Base-by-base conservation (phyloP, 2,329 filamentous ascomycete genomes). In the Laburnicola sp. region DNA sequence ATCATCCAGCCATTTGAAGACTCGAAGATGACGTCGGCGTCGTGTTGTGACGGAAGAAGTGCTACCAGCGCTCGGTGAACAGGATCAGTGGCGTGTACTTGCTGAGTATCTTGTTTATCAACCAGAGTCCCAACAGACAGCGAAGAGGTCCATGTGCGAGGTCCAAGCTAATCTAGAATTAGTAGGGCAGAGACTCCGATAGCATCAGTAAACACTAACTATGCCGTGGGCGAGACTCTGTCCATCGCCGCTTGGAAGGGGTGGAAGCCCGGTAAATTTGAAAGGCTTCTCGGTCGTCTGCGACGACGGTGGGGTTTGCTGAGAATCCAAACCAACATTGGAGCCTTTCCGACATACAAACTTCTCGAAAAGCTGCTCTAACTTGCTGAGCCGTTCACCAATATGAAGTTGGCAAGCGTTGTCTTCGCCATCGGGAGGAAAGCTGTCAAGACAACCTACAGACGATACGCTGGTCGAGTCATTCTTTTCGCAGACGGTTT, bases 1-100 rank as follows among this genome's bases (percentile, higher is more conserved):
- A 68, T 67, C 64, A 66, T 72, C 68, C 69, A 72, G 22, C 66
- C 66, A 42, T 72, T 71, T 1, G 68, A 67, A 2, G 66, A 69
- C 45, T 69, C 66, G 27, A 71, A 71, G 11, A 72, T 68, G 45
- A 71, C 59, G 41, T 71, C 59, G 31, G 69, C 66, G 56, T 72
- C 69, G 38, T 67, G 60, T 50, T 72, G 69, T 8, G 68, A 70
- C 0, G 69, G 69, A 25, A 72, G 45, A n/a, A 71, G 54, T 8
- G 60, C 63, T 6, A 54, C 48, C 31, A 72, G 43, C 10, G 59
- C 56, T 30, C 54, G 60, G 34, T 63, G 68, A 1, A 56, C 42
- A 6, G 54, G 41, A 31, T 70, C 69, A 27, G 34, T n/a, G n/a
- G n/a, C n/a, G n/a, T n/a, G 34, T 8, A 11, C 45, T 8, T 56